Evolutionary conservation across 73 alveolate species (phyloP).

Genomic region (Paramecium sexaurelia): DNA sequence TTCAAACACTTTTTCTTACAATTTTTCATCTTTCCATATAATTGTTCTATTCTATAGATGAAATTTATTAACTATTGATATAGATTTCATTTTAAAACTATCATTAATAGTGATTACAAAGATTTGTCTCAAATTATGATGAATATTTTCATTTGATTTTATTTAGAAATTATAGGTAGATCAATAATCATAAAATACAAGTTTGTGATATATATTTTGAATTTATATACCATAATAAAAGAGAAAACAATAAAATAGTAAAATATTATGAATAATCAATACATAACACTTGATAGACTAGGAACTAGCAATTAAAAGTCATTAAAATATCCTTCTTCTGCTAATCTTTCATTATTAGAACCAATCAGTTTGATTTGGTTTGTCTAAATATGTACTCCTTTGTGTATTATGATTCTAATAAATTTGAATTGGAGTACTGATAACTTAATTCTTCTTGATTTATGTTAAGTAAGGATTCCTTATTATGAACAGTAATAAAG

Average conservation of each 20-base stretch:
- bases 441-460: constrained; percentile 19
- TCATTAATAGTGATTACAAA: no score
- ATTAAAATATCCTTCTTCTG: constrained; percentile 29
- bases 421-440: constrained; percentile 44
- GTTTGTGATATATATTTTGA: no score
- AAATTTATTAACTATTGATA: no score
- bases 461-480: neutral
- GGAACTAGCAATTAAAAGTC: constrained; percentile 37
- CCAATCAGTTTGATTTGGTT: constrained; percentile 40
- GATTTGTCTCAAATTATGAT: no score
- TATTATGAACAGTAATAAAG: constrained; percentile 28
- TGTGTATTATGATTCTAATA: constrained; percentile 26
- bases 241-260: neutral
- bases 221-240: no score
- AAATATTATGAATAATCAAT: neutral
- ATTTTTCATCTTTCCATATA: no score
- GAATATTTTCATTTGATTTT: no score
- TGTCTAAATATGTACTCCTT: constrained; percentile 41
- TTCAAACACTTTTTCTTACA: no score
- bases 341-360: neutral
- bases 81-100: no score
- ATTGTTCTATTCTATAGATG: no score
- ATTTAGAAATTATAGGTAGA: no score
- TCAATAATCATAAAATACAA: no score
- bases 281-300: constrained; percentile 51